Evolutionary conservation across 345 rosid genomes (phyloP).

Genomic region (Leavenworthia alabamica): DNA sequence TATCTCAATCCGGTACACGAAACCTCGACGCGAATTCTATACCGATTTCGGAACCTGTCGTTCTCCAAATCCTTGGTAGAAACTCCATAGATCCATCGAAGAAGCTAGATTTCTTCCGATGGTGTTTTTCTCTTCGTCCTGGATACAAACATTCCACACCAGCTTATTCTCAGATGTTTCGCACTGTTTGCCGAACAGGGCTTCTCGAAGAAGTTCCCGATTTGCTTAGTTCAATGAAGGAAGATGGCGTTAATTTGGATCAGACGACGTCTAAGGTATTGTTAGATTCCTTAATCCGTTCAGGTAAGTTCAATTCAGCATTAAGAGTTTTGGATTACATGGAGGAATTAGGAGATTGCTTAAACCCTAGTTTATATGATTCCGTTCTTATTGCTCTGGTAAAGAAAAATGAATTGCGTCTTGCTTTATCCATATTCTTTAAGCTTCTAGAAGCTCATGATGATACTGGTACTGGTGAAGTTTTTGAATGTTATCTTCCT

Average conservation of each 20-base stretch:
- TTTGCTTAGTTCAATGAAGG: slow-evolving; percentile 57
- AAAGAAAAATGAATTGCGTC: slow-evolving; percentile 49
- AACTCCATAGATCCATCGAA: slow-evolving; percentile 47
- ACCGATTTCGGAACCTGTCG: slow-evolving; percentile 57
- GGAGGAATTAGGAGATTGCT: slow-evolving; percentile 51
- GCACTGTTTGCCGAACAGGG: slow-evolving; percentile 50
- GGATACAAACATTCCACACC: slow-evolving; percentile 50
- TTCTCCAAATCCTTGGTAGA: slow-evolving; percentile 57
- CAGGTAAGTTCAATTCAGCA: slow-evolving; percentile 60
- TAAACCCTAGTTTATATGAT: slow-evolving; percentile 48
- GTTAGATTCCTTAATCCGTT: slow-evolving; percentile 47
- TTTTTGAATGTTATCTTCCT: slow-evolving; percentile 31
- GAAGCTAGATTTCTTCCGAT: slow-evolving; percentile 58
- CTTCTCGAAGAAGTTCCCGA: slow-evolving; percentile 53
- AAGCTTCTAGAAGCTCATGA: slow-evolving; percentile 52
- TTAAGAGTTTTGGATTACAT: slow-evolving; percentile 64
- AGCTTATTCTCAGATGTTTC: slow-evolving; percentile 63
- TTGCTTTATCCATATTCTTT: slow-evolving; percentile 57
- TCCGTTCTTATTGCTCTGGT: slow-evolving; percentile 59
- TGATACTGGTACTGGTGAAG: slow-evolving; percentile 15
- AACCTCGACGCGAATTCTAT: slow-evolving; percentile 49
- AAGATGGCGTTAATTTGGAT: slow-evolving; percentile 47
- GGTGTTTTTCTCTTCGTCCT: slow-evolving; percentile 42
- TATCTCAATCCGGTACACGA: slow-evolving; percentile 58
- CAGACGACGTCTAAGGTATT: slow-evolving; percentile 51